phyloP scores from a whole-genome alignment of 1,284 basidiomycete genomes.

The Tranzscheliella williamsii region DNA sequence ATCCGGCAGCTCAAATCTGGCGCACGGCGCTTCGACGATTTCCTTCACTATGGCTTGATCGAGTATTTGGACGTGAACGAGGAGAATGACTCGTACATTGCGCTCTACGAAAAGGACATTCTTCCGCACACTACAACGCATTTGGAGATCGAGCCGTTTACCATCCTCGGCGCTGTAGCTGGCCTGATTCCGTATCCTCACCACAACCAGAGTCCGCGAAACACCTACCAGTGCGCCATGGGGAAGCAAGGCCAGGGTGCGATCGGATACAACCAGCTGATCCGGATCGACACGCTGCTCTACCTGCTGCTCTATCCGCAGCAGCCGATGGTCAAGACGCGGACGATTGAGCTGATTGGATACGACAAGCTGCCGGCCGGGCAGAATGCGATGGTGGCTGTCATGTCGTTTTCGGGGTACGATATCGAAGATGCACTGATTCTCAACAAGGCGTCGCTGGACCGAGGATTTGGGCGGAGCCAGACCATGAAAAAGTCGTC shows the following conservation, averaged over 20 bases:
- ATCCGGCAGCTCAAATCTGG: constrained; percentile 79
- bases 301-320: constrained; percentile 99
- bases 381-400: constrained; percentile 96
- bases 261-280: constrained; percentile 96
- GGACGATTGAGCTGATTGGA: constrained; percentile 83
- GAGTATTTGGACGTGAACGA: constrained; percentile 99
- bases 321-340: constrained; percentile 99
- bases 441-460: constrained; percentile 78
- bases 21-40: constrained; percentile 86
- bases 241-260: constrained; percentile 99
- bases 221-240: constrained; percentile 99
- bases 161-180: constrained; percentile 93
- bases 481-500: constrained; percentile 96
- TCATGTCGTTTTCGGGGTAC: constrained; percentile 99
- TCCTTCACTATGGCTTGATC: constrained; percentile 90
- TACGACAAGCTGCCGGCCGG: constrained; percentile 97
- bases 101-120: constrained; percentile 89
- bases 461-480: constrained; percentile 95
- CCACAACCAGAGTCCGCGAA: constrained; percentile 98
- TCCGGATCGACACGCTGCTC: constrained; percentile 96
- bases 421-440: constrained; percentile 99
- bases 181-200: constrained; percentile 99
- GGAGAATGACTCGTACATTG: constrained; percentile 97
- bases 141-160: constrained; percentile 98
- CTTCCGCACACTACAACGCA: constrained; percentile 78